Percentiles rank a stretch among this genome's conserved stretches.
Conservation (phyloP, 2,329 filamentous ascomycete species). For the Sarocladiaceae sp. region DNA sequence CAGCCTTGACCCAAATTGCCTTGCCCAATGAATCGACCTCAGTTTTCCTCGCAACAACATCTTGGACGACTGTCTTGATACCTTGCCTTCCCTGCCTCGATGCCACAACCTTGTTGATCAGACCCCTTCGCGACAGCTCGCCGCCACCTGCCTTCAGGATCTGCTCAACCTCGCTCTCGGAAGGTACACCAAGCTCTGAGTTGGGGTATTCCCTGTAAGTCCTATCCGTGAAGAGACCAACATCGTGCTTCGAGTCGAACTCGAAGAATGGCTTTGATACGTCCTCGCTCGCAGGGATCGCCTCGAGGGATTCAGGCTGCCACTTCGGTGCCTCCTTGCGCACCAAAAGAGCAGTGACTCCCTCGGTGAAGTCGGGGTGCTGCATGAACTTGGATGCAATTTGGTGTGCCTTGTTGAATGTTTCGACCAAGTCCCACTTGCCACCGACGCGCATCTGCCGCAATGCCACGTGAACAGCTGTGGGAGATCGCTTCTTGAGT, state of each 20-base stretch:
- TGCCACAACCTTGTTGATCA: conserved; percentile 59
- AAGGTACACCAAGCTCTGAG: conserved; percentile 64
- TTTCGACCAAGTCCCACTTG: conserved; percentile 75
- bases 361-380: conserved; percentile 86
- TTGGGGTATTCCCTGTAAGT: conserved; percentile 75
- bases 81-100: conserved; percentile 63
- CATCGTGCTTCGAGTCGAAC: conserved; percentile 35
- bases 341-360: conserved; percentile 78
- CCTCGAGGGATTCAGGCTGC: conserved; percentile 69
- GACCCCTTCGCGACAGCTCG: conserved; percentile 42
- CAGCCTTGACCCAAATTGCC: conserved; percentile 31
- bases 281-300: conserved; percentile 50
- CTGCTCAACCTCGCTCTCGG: conserved; percentile 56
- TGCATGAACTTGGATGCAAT: conserved; percentile 87
- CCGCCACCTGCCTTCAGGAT: conserved; percentile 28
- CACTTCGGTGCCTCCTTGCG: conserved; percentile 68
- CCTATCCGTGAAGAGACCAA: conserved; percentile 58
- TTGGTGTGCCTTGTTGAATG: conserved; percentile 81
- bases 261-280: conserved; percentile 68
- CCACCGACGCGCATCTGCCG: conserved; percentile 74
- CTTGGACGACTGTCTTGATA: conserved; percentile 61
- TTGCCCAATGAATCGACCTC: conserved; percentile 38
- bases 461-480: conserved; percentile 77
- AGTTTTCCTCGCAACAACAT: conserved; percentile 64
- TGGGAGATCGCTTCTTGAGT: conserved; percentile 76